Conservation (phyloP, 2,329 filamentous ascomycete species). For the Rugonectria rugulosa region DNA sequence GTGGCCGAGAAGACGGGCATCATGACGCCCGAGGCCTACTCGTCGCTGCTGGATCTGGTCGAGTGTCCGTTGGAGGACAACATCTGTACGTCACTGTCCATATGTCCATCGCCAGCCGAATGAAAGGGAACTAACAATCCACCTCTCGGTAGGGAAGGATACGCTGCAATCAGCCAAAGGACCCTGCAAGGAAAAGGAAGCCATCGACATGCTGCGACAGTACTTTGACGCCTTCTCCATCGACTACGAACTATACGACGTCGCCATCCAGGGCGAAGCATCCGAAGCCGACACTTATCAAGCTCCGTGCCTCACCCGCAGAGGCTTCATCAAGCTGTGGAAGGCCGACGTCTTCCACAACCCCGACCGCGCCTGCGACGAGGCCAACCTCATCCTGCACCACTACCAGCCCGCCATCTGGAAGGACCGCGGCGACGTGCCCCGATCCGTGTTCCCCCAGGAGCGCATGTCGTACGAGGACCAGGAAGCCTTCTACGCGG, state of each 20-base stretch:
- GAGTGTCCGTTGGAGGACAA: not conserved
- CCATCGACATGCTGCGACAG: not conserved
- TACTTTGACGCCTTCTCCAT: not conserved
- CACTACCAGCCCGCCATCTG: conserved; percentile 9
- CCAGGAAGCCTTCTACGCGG: not conserved
- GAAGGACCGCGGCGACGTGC: conserved; percentile 7
- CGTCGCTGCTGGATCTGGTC: not conserved
- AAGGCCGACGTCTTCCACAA: not conserved
- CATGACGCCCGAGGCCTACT: conserved; percentile 6
- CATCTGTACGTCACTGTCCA: not conserved
- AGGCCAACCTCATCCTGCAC: conserved; percentile 8
- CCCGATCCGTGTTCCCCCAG: not conserved
- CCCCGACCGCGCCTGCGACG: not conserved
- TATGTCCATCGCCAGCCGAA: no score
- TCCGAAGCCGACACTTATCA: not conserved
- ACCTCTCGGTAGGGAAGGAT: not conserved
- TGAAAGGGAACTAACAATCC: not conserved
- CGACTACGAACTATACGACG: conserved; percentile 3
- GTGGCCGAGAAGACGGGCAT: conserved; percentile 1
- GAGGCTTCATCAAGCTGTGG: conserved; percentile 10
- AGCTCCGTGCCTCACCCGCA: conserved; percentile 1
- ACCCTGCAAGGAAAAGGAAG: not conserved
- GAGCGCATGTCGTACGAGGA: not conserved
- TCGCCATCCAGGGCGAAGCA: not conserved
- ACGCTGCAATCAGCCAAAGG: not conserved